These are phyloP conservation scores for Dothideomycetidae sp. DNA, from an alignment of 2,329 filamentous ascomycete species.

Conservation along the genomic window DNA sequence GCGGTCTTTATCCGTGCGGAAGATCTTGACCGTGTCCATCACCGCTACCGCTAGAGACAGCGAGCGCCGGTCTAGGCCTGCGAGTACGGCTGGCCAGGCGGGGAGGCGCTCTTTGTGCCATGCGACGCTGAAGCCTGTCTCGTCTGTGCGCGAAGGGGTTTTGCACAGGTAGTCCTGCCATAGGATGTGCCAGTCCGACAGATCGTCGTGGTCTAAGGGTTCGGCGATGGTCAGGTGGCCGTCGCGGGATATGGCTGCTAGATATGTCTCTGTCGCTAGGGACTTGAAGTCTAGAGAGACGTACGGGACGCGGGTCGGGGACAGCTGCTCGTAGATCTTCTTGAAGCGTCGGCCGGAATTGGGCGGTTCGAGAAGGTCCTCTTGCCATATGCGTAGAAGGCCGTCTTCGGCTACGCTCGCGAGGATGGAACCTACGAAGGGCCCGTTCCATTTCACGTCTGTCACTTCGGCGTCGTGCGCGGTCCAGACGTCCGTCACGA, in stretches of 20 bases:
- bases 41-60: conserved; percentile 72
- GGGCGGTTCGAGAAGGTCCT: conserved; percentile 67
- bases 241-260: conserved; percentile 72
- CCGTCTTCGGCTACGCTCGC: conserved; percentile 83
- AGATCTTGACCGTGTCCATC: conserved; percentile 71
- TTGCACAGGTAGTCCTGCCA: conserved; percentile 64
- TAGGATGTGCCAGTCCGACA: conserved; percentile 59
- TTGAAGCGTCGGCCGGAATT: conserved; percentile 68
- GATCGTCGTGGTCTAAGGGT: conserved; percentile 68
- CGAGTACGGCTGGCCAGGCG: conserved; percentile 60
- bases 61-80: conserved; percentile 67
- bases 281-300: conserved; percentile 77
- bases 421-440: conserved; percentile 75
- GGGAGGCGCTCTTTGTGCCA: conserved; percentile 82
- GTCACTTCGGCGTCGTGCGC: conserved; percentile 83
- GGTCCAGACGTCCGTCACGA: conserved; percentile 71
- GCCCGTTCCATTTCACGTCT: conserved; percentile 89
- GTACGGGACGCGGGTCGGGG: conserved; percentile 55
- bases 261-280: conserved; percentile 68
- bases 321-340: conserved; percentile 45
- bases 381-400: conserved; percentile 82
- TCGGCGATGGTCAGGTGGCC: conserved; percentile 70
- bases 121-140: conserved; percentile 70
- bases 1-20: conserved; percentile 58
- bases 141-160: conserved; percentile 62